Percentiles rank a stretch among this genome's conserved stretches.
phyloP scores from a whole-genome alignment of 805 yeast genomes.

The Saccharomycopsis vini region DNA sequence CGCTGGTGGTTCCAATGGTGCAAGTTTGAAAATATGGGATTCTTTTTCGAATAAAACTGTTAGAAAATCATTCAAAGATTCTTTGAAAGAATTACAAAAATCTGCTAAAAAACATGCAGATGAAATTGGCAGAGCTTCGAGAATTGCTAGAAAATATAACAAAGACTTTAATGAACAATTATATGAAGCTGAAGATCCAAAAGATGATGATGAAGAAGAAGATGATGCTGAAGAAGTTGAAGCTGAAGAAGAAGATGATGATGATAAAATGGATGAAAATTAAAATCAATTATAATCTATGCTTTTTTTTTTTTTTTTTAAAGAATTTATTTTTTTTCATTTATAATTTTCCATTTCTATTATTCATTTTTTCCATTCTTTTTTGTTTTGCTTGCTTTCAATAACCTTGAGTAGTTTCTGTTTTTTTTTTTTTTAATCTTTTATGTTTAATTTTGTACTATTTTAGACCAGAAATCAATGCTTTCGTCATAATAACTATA shows the following conservation, averaged over 20 bases:
- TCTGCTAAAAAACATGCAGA: constrained; percentile 51
- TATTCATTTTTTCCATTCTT: too few relatives aligned
- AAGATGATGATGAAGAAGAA: constrained; percentile 57
- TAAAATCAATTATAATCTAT: too few relatives aligned
- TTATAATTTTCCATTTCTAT: too few relatives aligned
- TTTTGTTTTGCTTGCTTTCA: too few relatives aligned
- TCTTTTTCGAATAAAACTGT: constrained; percentile 74
- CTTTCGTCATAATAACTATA: too few relatives aligned
- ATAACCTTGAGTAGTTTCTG: too few relatives aligned
- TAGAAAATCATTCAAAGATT: constrained; percentile 55
- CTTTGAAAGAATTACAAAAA: constrained; percentile 44
- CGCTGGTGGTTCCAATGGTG: constrained; percentile 80
- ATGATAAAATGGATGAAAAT: neutral
- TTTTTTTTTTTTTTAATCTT: too few relatives aligned
- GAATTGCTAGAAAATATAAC: constrained; percentile 65
- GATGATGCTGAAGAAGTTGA: constrained; percentile 47
- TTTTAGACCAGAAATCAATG: too few relatives aligned
- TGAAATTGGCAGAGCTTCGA: constrained; percentile 49
- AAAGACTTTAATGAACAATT: constrained; percentile 21
- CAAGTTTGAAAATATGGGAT: constrained; percentile 91
- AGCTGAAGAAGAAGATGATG: constrained; percentile 22
- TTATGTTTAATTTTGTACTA: too few relatives aligned
- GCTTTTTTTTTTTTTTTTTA: too few relatives aligned
- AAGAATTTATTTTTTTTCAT: too few relatives aligned
- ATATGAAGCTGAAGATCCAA: constrained; percentile 50